Base-by-base conservation (phyloP, 176 grass and related monocot species). In the Dactylis glomerata region DNA sequence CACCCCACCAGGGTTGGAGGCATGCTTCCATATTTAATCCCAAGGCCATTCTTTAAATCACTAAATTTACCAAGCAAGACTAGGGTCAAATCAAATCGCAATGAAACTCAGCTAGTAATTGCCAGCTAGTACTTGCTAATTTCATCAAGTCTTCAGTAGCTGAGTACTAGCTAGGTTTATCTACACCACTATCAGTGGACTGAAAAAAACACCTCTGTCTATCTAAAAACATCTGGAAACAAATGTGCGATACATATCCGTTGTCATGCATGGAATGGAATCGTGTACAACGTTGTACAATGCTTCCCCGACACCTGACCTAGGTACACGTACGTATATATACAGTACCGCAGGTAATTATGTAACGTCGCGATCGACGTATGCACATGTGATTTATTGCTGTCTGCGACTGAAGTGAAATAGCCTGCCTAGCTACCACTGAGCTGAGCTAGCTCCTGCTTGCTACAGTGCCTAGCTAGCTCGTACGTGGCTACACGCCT, bases 221-320 rank as follows among this genome's bases (percentile, higher is more conserved):
- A n/a, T n/a, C n/a, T n/a, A n/a, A n/a, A n/a, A n/a, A n/a, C n/a
- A n/a, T n/a, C n/a, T n/a, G n/a, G n/a, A n/a, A n/a, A n/a, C n/a
- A n/a, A n/a, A n/a, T 20, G 49, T 20, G 50, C 6, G 50, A 7
- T 6, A 52, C 20, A 52, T 52, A 19, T 50, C 47, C 47, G 16
- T 20, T 17, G 50, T 52, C n/a, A 63, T 6, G 32, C 20, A 69
- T 49, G 22, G 28, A 76, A 77, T 22, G 40, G 77, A 46, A 13
- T 63, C 10, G 11, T 64, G 57, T 80, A 63, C 77, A 80, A 80
- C 77, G 77, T 80, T 79, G 77, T 80, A 80, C 58, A 65, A 10
- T 66, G 13, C 16, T 27, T 26, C 16, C 16, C 62, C 38, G 11
- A 45, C 68, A 71, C 68, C 55, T 13, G 7, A 10, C 37, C 36